phyloP scores from a whole-genome alignment of 2,329 filamentous ascomycete species.

The Alternaria conjuncta region DNA sequence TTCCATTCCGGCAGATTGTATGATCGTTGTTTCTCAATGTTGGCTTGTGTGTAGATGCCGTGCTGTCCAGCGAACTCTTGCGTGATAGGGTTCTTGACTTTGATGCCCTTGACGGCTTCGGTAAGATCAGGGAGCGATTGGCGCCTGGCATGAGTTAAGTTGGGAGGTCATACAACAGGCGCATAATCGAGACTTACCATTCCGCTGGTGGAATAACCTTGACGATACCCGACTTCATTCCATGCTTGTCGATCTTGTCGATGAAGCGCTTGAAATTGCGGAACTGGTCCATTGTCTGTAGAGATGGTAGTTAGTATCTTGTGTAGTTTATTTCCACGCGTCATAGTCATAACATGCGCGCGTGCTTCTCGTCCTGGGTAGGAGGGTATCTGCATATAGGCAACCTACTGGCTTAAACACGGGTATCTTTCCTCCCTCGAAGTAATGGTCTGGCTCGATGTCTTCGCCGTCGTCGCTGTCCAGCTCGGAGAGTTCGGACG shows the following conservation, averaged over 20 bases:
- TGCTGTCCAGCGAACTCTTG: slow-evolving; percentile 97
- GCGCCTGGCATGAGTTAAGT: slow-evolving; percentile 55
- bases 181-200: slow-evolving; percentile 69
- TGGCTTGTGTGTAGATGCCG: slow-evolving; percentile 95
- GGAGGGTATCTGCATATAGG: slow-evolving; percentile 4
- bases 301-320: slow-evolving; percentile 24
- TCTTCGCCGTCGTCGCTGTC: slow-evolving; percentile 65
- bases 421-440: slow-evolving; percentile 79
- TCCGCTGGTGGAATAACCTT: slow-evolving; percentile 93
- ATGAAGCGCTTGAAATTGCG: slow-evolving; percentile 92
- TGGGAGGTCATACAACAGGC: neutral
- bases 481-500: slow-evolving; percentile 57
- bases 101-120: slow-evolving; percentile 87
- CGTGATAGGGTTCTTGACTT: slow-evolving; percentile 95
- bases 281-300: slow-evolving; percentile 86
- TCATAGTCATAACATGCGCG: slow-evolving; percentile 1
- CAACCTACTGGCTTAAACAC: slow-evolving; percentile 83
- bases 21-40: slow-evolving; percentile 92
- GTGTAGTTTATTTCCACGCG: neutral
- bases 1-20: slow-evolving; percentile 99
- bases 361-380: neutral
- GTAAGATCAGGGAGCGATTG: slow-evolving; percentile 78
- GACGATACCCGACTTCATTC: slow-evolving; percentile 96
- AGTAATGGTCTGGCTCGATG: slow-evolving; percentile 85
- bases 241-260: slow-evolving; percentile 87